These are phyloP conservation scores for Xylaria bambusicola DNA, from an alignment of 495 filamentous ascomycete genomes.

Conservation along the genomic window DNA sequence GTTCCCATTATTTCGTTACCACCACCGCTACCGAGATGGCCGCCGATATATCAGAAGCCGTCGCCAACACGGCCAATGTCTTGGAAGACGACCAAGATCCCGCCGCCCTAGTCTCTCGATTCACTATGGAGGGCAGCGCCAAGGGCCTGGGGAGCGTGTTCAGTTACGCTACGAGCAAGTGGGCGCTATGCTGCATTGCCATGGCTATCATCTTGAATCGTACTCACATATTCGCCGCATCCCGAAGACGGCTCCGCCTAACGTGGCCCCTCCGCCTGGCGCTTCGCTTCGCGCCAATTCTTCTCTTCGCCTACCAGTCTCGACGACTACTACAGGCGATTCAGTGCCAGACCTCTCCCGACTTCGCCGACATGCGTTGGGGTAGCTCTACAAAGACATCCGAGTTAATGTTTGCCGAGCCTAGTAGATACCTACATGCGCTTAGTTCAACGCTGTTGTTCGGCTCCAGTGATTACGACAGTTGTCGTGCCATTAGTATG, in stretches of 20 bases:
- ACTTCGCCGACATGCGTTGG: slow-evolving; percentile 72
- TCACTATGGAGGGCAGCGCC: slow-evolving; percentile 53
- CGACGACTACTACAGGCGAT: slow-evolving; percentile 75
- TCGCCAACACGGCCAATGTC: slow-evolving; percentile 29
- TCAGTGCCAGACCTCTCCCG: slow-evolving; percentile 85
- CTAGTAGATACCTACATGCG: slow-evolving; percentile 68
- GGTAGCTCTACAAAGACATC: slow-evolving; percentile 66
- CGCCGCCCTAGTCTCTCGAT: slow-evolving; percentile 43
- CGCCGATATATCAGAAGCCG: slow-evolving; percentile 37
- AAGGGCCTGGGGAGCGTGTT: slow-evolving; percentile 80
- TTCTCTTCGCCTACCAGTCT: slow-evolving; percentile 71
- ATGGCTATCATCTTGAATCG: slow-evolving; percentile 88
- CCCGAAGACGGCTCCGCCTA: slow-evolving; percentile 71
- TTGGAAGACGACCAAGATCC: slow-evolving; percentile 38
- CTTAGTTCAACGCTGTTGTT: slow-evolving; percentile 69
- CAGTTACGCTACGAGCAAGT: slow-evolving; percentile 87
- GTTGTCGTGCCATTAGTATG: slow-evolving; percentile 76
- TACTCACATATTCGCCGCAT: slow-evolving; percentile 89
- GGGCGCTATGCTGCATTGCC: slow-evolving; percentile 84
- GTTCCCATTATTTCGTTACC: slow-evolving; percentile 40
- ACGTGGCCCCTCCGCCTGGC: slow-evolving; percentile 70
- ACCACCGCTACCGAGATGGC: slow-evolving; percentile 41
- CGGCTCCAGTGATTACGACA: slow-evolving; percentile 65
- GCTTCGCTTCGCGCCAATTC: slow-evolving; percentile 74
- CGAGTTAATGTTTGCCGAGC: slow-evolving; percentile 70